These are phyloP conservation scores for Mortierella sp. DNA, from an alignment of 371 early-diverging fungal genomes.

Conservation along the genomic window DNA sequence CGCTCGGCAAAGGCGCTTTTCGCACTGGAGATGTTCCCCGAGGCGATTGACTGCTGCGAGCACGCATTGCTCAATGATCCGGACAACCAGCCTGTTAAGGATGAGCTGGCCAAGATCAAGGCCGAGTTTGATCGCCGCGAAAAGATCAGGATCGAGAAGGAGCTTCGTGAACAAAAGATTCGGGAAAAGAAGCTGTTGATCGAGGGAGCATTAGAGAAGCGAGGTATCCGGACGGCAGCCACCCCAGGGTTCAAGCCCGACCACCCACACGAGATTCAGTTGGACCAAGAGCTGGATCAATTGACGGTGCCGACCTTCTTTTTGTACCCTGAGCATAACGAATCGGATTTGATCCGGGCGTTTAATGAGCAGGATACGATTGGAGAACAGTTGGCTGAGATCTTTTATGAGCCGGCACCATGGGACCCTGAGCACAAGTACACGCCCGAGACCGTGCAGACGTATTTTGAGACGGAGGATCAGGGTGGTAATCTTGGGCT, in stretches of 20 bases:
- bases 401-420: constrained; percentile 86
- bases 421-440: constrained; percentile 88
- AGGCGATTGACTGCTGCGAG: constrained; percentile 90
- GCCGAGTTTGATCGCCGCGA: constrained; percentile 61
- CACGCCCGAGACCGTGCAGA: constrained; percentile 76
- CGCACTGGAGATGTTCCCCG: constrained; percentile 82
- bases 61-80: constrained; percentile 79
- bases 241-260: constrained; percentile 61
- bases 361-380: constrained; percentile 90
- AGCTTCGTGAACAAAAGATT: constrained; percentile 63
- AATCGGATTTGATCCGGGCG: constrained; percentile 90
- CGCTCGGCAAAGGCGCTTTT: constrained; percentile 89
- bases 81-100: constrained; percentile 73
- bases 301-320: constrained; percentile 92
- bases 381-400: constrained; percentile 84
- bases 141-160: constrained; percentile 62
- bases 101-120: constrained; percentile 60
- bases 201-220: constrained; percentile 59
- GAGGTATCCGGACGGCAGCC: constrained; percentile 66
- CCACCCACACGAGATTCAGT: constrained; percentile 70
- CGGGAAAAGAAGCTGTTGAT: constrained; percentile 60
- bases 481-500: constrained; percentile 69
- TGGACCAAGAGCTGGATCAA: constrained; percentile 73
- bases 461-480: constrained; percentile 83
- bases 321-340: constrained; percentile 94